Evolutionary conservation across 108 stramenopile species (phyloP).

Genomic region (Nannochloropsis salina): DNA sequence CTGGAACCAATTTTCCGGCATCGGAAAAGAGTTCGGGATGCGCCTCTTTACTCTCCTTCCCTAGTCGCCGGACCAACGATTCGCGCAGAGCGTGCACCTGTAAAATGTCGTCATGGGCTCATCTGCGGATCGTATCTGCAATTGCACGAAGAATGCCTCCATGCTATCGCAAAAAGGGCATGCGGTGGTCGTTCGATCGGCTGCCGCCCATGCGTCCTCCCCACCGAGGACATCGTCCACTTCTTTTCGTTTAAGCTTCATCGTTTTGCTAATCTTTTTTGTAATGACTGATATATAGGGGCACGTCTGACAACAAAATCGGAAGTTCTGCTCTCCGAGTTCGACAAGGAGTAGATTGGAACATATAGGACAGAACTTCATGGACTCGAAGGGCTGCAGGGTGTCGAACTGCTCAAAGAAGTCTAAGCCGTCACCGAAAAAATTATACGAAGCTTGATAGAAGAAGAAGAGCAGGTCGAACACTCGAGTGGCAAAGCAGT

Average conservation of each 20-base stretch:
- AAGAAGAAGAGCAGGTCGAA: too few relatives aligned
- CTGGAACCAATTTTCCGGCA: too few relatives aligned
- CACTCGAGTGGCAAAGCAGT: too few relatives aligned
- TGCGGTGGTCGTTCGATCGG: constrained; percentile 74
- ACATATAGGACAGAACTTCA: constrained; percentile 59
- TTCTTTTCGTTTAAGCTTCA: constrained; percentile 66
- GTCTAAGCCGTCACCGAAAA: too few relatives aligned
- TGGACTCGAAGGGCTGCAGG: background rate
- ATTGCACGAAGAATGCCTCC: constrained; percentile 97
- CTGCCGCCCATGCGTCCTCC: constrained; percentile 92
- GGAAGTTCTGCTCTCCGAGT: constrained; percentile 38
- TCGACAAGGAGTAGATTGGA: constrained; percentile 58
- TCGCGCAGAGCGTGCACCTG: constrained; percentile 69
- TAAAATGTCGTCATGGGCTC: constrained; percentile 97
- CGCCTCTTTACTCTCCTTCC: background rate
- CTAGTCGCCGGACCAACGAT: constrained; percentile 29
- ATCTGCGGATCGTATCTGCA: constrained; percentile 90
- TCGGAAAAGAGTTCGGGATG: too few relatives aligned
- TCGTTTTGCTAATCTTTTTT: constrained; percentile 57
- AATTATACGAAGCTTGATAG: too few relatives aligned
- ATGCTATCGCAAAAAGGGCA: constrained; percentile 78
- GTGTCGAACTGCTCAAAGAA: too few relatives aligned
- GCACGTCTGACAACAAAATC: constrained; percentile 59
- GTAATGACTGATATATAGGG: constrained; percentile 52
- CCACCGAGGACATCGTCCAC: constrained; percentile 96